Evolutionary conservation across 306 rosid genomes (phyloP).

Genomic region (Rubus idaeus): DNA sequence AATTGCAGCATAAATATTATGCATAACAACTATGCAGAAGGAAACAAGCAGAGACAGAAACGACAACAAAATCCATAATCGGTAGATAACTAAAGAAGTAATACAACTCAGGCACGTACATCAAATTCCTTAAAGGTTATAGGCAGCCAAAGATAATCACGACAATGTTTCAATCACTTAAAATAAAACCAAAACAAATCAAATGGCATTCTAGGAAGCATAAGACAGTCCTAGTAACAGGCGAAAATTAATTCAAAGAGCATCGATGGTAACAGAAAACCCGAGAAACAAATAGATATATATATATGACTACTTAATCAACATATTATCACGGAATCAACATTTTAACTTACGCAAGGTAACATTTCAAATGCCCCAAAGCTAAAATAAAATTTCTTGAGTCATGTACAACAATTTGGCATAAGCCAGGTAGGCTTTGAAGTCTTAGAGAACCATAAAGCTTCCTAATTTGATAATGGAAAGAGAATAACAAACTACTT

Average conservation of each 20-base stretch:
- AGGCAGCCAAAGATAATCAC: background rate
- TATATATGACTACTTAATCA: background rate
- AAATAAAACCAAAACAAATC: background rate
- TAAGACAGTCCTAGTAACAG: too few relatives aligned
- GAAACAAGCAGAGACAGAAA: background rate
- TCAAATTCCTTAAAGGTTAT: background rate
- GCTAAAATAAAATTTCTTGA: background rate
- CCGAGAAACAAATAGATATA: background rate
- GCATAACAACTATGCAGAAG: background rate
- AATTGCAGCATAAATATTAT: background rate
- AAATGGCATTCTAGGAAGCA: too few relatives aligned
- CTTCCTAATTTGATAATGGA: background rate
- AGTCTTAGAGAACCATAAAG: background rate
- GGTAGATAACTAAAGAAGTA: background rate
- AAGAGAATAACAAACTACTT: background rate
- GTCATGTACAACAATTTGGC: background rate
- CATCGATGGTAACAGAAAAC: background rate
- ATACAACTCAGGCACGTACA: background rate
- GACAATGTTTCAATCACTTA: background rate
- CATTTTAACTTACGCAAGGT: background rate
- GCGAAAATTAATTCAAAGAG: background rate
- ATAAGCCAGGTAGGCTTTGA: background rate
- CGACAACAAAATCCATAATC: background rate
- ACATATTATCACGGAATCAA: background rate
- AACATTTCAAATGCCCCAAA: background rate